Evolutionary conservation across 805 yeast species (phyloP), one percentile per base, ranked within the genome.

Genomic region (Starmerella asiatica): DNA sequence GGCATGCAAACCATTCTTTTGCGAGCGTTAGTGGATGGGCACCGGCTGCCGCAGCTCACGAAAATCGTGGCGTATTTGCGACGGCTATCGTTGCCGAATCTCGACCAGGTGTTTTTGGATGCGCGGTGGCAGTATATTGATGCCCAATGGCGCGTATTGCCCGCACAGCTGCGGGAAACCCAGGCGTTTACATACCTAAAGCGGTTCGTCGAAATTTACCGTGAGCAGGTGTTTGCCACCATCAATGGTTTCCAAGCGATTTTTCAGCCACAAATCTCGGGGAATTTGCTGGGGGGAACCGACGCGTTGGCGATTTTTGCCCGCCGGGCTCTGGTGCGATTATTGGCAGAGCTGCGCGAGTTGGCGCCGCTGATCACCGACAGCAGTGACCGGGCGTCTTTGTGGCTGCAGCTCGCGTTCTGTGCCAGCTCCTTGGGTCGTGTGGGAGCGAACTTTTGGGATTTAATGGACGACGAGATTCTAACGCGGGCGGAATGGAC

Each of bases 401-500:
- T 85, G 18, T 71, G 86, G 47, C 61, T 88, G 26, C 98, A 88
- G 59, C 60, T 86, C 29, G 75, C 83, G 1, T 88, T 86, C 60
- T 82, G 94, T 48, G 79, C 94, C n/a, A 84, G 79, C 55, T 77
- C 94, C 28, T 64, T 88, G 38, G 76, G 79, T 1, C 65, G 85
- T 46, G 71, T 73, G 17, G 78, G 81, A 12, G 73, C 73, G 3
- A 82, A 79, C 50, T 81, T 82, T 56, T 78, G 81, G 60, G 56
- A 58, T 27, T 44, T 65, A 2, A 21, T 47, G 6, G 49, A 44
- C 27, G 36, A 38, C 17, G 41, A 41, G 4, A 47, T 51, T 5
- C 38, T 56, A 2, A 58, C 63, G n/a, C 54, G 57, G 20, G 46
- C 49, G 5, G 66, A 65, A 33, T 71, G 76, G 75, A 46, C 46